These are phyloP conservation scores for Diversispora eburnea DNA, from an alignment of 192 early-diverging fungal genomes.

Conservation along the genomic window DNA sequence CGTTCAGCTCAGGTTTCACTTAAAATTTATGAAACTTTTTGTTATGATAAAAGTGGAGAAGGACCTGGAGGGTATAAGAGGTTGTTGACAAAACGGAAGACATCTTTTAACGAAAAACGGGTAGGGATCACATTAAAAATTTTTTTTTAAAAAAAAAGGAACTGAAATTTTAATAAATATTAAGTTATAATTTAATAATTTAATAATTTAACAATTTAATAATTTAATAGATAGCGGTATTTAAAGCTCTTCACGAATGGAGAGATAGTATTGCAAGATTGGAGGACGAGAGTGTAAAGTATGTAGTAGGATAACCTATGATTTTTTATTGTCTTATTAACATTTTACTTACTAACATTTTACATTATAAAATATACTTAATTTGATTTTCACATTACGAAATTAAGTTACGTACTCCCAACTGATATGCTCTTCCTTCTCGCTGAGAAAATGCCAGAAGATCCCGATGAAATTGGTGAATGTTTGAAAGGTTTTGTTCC, in stretches of 20 bases:
- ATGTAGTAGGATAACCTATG: too few species aligned
- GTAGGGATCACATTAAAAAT: neutral
- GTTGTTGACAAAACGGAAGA: slow-evolving; percentile 60
- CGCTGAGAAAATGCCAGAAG: slow-evolving; percentile 69
- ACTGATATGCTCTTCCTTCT: slow-evolving; percentile 83
- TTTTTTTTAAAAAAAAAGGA: neutral
- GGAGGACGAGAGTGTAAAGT: slow-evolving; percentile 81
- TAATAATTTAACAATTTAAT: neutral
- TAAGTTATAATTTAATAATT: neutral
- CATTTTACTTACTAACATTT: neutral
- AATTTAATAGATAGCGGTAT: slow-evolving; percentile 62
- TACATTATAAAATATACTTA: neutral
- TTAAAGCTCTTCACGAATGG: slow-evolving; percentile 89
- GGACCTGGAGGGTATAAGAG: slow-evolving; percentile 78
- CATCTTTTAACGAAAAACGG: slow-evolving; percentile 51
- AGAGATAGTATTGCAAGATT: slow-evolving; percentile 83
- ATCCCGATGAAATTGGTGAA: slow-evolving; percentile 60
- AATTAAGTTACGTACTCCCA: slow-evolving; percentile 76
- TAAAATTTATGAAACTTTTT: slow-evolving; percentile 71
- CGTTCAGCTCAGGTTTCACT: slow-evolving; percentile 70
- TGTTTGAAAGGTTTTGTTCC: slow-evolving; percentile 77
- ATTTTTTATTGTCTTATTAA: too few species aligned
- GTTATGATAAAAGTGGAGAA: slow-evolving; percentile 79
- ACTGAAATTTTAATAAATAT: neutral
- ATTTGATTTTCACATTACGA: neutral